Evolutionary conservation across 345 rosid species (phyloP), one percentile per base, ranked within the genome.

Genomic region (Brassica juncea): DNA sequence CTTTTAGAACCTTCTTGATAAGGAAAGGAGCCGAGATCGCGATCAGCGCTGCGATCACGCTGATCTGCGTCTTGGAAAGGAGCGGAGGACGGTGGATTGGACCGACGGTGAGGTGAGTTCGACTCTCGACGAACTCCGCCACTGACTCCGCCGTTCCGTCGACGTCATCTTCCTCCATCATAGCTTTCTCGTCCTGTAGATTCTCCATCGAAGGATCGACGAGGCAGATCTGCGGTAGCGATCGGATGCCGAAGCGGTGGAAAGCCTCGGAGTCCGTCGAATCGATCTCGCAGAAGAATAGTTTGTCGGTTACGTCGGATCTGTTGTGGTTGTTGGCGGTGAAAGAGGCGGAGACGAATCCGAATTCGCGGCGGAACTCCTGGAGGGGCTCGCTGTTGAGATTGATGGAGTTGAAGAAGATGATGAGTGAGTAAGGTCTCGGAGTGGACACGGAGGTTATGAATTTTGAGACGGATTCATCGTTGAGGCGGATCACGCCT

Each of bases 261-360:
- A 94, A 78, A 16, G 94, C 71, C 10, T 88, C 89, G 0, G 99
- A 85, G 2, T 91, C 87, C 19, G 80, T 68, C 80, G 89, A 88
- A 35, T 92, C 95, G 79, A 94, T 82, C 21, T 88, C 90, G 78
- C 93, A 89, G 89, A 94, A 91, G 92, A 94, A 94, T 74, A 94
- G 89, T 72, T 84, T 88, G 49, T 42, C 5, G 16, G 32, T 23
- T 27, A 12, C 59, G 42, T 69, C 7, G 5, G 79, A 21, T 75
- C 68, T 65, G 10, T 77, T 80, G 85, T 90, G 87, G 87, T 89
- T 88, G 87, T 89, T 92, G 82, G 90, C 16, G 86, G 82, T 67
- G 87, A 89, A 94, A 14, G 99, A 88, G 57, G 94, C 31, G 49
- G 97, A 82, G 80, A 94, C 73, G 81, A 94, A 68, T 39, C 82